These are phyloP conservation scores for Colletotrichum sp. DNA, from an alignment of 2,329 filamentous ascomycete genomes.

Conservation along the genomic window DNA sequence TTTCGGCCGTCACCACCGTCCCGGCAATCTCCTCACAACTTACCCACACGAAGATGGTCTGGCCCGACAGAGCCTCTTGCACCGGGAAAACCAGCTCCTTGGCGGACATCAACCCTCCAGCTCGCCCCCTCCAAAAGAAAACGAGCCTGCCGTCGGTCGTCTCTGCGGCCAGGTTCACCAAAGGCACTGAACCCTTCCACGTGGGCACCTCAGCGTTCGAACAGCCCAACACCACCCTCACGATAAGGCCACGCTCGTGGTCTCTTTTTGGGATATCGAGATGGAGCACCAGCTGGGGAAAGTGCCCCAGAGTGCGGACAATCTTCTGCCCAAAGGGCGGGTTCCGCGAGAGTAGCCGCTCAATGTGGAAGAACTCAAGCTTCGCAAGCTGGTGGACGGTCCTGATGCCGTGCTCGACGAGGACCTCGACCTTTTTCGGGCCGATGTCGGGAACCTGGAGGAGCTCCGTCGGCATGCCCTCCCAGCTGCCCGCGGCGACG, in stretches of 20 bases:
- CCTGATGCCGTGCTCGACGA: constrained; percentile 72
- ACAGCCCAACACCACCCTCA: constrained; percentile 74
- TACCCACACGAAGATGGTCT: constrained; percentile 69
- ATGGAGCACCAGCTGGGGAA: constrained; percentile 63
- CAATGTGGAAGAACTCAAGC: constrained; percentile 74
- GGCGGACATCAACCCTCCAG: constrained; percentile 66
- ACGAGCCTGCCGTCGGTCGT: constrained; percentile 71
- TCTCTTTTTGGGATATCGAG: constrained; percentile 38
- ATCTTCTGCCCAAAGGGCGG: constrained; percentile 82
- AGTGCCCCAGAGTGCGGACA: constrained; percentile 67
- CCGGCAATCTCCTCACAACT: constrained; percentile 87
- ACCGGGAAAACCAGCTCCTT: constrained; percentile 62
- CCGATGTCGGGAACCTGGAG: constrained; percentile 85
- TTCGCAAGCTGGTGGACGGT: constrained; percentile 73
- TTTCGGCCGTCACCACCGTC: constrained; percentile 42
- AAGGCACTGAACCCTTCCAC: constrained; percentile 70
- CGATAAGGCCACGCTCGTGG: constrained; percentile 42
- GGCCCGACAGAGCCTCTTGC: constrained; percentile 50
- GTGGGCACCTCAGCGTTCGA: constrained; percentile 65
- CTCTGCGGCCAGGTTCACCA: constrained; percentile 77
- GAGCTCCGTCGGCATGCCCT: constrained; percentile 72
- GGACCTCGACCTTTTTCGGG: constrained; percentile 73
- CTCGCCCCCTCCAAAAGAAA: constrained; percentile 71
- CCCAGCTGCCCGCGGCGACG: constrained; percentile 78
- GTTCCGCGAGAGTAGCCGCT: constrained; percentile 77